These are phyloP conservation scores for Rossbeevera mucosa DNA, from an alignment of 768 basidiomycete species.

Conservation along the genomic window DNA sequence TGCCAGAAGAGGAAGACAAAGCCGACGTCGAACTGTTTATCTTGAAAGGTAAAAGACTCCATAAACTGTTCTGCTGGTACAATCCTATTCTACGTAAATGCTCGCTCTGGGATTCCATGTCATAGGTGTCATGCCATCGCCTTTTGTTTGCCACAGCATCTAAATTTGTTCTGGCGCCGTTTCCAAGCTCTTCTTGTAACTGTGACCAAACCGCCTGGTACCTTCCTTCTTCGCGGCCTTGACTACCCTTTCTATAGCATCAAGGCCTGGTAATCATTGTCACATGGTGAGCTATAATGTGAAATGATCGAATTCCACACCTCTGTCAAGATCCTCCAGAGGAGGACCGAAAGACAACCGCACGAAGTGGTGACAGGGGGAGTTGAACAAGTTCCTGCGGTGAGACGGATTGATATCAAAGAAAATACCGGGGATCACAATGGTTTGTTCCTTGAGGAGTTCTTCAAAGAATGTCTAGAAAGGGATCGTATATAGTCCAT, in stretches of 20 bases:
- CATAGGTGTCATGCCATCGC: not conserved
- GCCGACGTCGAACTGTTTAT: slow-evolving; percentile 81
- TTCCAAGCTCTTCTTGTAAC: slow-evolving; percentile 59
- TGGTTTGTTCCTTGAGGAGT: slow-evolving; percentile 83
- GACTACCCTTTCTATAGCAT: slow-evolving; percentile 80
- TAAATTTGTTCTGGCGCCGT: slow-evolving; percentile 25
- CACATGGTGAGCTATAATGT: not conserved
- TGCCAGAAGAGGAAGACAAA: slow-evolving; percentile 80
- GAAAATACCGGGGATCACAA: slow-evolving; percentile 89
- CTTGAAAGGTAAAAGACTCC: slow-evolving; percentile 33
- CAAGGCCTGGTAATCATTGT: slow-evolving; percentile 49
- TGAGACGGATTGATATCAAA: slow-evolving; percentile 78
- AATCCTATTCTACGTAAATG: not conserved
- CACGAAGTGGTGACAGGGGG: slow-evolving; percentile 87
- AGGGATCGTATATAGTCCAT: not conserved
- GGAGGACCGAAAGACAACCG: slow-evolving; percentile 85
- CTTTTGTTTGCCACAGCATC: not conserved
- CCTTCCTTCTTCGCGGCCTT: slow-evolving; percentile 63
- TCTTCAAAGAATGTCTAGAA: slow-evolving; percentile 88
- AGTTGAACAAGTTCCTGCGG: slow-evolving; percentile 84
- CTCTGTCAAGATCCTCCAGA: slow-evolving; percentile 72
- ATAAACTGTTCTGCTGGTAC: not conserved
- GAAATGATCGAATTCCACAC: slow-evolving; percentile 28
- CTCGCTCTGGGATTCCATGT: not conserved
- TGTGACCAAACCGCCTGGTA: slow-evolving; percentile 61